phyloP scores from a whole-genome alignment of 192 early-diverging fungal genomes.

The Funneliformis geosporum region DNA sequence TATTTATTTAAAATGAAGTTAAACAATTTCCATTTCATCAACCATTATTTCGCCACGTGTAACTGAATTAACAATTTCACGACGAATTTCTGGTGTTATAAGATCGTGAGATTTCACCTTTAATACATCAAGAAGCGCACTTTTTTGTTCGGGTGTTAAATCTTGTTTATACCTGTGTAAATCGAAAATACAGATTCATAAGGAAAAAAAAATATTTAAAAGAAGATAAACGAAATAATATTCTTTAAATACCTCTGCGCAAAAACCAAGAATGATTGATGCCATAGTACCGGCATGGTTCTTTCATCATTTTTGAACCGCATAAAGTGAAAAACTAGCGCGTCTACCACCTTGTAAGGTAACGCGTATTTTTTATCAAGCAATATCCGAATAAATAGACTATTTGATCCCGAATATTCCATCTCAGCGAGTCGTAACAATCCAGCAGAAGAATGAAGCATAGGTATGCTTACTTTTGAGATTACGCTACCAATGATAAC shows the following conservation, averaged over 20 bases:
- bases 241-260: conserved; percentile 65
- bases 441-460: conserved; percentile 93
- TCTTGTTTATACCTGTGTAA: conserved; percentile 88
- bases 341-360: conserved; percentile 95
- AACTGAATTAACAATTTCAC: conserved; percentile 77
- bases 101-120: conserved; percentile 75
- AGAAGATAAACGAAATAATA: background rate
- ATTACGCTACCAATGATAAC: conserved; percentile 92
- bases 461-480: conserved; percentile 90
- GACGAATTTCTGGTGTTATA: conserved; percentile 92
- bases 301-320: conserved; percentile 83
- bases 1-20: background rate
- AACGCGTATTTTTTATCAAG: conserved; percentile 98
- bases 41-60: conserved; percentile 69
- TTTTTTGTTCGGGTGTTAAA: conserved; percentile 92
- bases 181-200: background rate
- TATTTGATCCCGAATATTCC: conserved; percentile 95
- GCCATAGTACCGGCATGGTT: conserved; percentile 95
- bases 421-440: conserved; percentile 93
- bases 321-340: conserved; percentile 93
- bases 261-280: conserved; percentile 94
- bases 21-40: conserved; percentile 49
- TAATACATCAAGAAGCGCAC: conserved; percentile 80
- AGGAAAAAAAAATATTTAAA: background rate
- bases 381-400: conserved; percentile 91